A percentile compares a stretch with the other conserved stretches of the same genome.
Evolutionary conservation across 2,329 filamentous ascomycete species (phyloP).

Genomic region (Paraphaeosphaeria minitans): DNA sequence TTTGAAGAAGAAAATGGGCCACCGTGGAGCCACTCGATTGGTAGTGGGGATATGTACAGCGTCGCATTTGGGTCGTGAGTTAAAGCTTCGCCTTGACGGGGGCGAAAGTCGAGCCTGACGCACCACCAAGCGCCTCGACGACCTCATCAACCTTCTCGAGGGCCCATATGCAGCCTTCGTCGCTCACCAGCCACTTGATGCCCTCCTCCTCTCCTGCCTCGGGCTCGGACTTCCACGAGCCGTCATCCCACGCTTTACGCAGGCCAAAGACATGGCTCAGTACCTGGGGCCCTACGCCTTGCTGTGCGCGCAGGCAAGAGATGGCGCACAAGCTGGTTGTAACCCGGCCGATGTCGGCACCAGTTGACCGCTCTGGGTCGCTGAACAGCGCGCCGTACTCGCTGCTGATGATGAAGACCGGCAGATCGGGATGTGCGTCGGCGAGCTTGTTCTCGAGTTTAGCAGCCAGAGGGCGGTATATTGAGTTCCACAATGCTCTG

Average conservation of each 20-base stretch:
- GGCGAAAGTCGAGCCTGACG: conserved; percentile 37
- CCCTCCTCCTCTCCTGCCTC: conserved; percentile 59
- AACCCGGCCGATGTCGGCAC: conserved; percentile 67
- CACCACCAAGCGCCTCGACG: conserved; percentile 49
- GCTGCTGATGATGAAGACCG: conserved; percentile 75
- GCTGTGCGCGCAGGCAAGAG: conserved; percentile 76
- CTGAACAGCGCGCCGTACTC: conserved; percentile 77
- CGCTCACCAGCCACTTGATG: conserved; percentile 65
- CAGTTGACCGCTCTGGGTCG: conserved; percentile 62
- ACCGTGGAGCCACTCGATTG: neutral
- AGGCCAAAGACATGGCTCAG: conserved; percentile 81
- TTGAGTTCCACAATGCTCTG: conserved; percentile 71
- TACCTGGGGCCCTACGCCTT: conserved; percentile 82
- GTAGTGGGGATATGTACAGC: neutral
- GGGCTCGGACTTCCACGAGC: conserved; percentile 56
- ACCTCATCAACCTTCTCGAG: conserved; percentile 66
- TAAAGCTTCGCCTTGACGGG: conserved; percentile 37
- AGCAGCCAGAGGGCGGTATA: conserved; percentile 75
- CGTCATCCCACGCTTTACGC: conserved; percentile 75
- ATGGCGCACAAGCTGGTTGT: conserved; percentile 76
- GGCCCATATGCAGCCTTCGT: conserved; percentile 69
- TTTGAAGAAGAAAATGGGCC: neutral
- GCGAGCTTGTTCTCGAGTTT: conserved; percentile 75
- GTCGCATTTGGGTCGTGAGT: neutral
- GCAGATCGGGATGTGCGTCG: conserved; percentile 78